phyloP scores from a whole-genome alignment of 2,329 filamentous ascomycete species.

The Colletotrichum sp. region DNA sequence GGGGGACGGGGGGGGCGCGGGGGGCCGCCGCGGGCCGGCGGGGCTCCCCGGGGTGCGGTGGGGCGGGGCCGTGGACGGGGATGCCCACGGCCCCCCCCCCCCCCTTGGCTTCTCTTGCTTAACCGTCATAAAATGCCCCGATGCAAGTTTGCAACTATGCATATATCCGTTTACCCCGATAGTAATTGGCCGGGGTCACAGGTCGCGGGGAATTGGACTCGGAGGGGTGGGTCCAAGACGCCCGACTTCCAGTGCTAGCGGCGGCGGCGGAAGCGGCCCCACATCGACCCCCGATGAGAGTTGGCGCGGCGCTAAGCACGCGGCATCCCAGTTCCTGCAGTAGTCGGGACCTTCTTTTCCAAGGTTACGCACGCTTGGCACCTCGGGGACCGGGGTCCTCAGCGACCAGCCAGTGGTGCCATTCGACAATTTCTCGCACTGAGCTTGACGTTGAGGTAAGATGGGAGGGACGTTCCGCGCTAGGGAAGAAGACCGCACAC shows the following conservation, averaged over 20 bases:
- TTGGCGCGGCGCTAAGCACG: conserved; percentile 4
- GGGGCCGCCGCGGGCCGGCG: too few relatives aligned
- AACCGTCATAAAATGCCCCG: background rate
- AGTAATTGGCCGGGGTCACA: background rate
- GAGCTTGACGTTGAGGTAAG: background rate
- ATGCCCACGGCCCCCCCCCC: too few relatives aligned
- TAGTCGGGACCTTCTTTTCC: conserved; percentile 9
- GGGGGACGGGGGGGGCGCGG: too few relatives aligned
- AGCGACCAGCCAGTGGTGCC: background rate
- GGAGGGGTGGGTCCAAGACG: background rate
- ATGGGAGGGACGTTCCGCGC: background rate
- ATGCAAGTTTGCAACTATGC: background rate
- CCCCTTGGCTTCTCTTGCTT: background rate
- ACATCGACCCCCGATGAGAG: background rate
- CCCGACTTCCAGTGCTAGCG: background rate
- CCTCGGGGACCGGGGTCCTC: background rate
- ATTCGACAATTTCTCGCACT: background rate
- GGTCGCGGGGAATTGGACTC: background rate
- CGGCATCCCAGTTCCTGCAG: conserved; percentile 21
- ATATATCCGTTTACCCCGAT: background rate
- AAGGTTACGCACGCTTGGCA: conserved; percentile 15
- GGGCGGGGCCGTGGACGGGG: too few relatives aligned
- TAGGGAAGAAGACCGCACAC: background rate
- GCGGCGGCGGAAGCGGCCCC: conserved; percentile 9
- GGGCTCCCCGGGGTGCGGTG: too few relatives aligned